Percentiles rank a stretch among this genome's conserved stretches.
phyloP scores from a whole-genome alignment of 805 yeast genomes.

The Candida cerambycidarum region DNA sequence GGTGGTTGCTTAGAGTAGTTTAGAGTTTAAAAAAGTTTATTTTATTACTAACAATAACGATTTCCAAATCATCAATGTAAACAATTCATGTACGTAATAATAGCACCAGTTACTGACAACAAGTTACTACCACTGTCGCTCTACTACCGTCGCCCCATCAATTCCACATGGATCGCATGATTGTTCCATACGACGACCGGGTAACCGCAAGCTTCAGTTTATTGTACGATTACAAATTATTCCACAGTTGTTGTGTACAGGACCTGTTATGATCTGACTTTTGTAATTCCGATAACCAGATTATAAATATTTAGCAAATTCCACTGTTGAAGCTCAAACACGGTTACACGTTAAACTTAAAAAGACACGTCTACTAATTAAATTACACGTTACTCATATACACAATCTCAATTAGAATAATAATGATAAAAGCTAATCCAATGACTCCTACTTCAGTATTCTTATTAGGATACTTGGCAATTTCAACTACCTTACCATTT shows the following conservation, averaged over 20 bases:
- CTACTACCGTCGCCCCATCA: too few species aligned
- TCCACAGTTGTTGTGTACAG: slow-evolving; percentile 3
- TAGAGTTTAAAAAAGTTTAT: too few species aligned
- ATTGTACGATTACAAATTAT: slow-evolving; percentile 4
- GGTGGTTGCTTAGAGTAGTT: too few species aligned
- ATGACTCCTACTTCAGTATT: slow-evolving; percentile 18
- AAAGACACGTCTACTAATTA: not conserved
- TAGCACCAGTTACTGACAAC: not conserved
- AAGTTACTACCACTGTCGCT: not conserved
- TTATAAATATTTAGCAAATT: not conserved
- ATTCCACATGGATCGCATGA: too few species aligned
- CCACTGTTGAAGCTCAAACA: not conserved
- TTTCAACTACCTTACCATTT: slow-evolving; percentile 41
- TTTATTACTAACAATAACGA: too few species aligned
- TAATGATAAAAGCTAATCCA: slow-evolving; percentile 5
- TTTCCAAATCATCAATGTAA: too few species aligned
- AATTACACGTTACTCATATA: not conserved
- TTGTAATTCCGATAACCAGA: slow-evolving; percentile 1
- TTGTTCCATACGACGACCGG: not conserved
- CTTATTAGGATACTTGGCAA: slow-evolving; percentile 38
- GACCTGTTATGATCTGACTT: slow-evolving; percentile 7
- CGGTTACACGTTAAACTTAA: not conserved
- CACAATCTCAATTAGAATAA: not conserved
- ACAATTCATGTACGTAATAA: too few species aligned
- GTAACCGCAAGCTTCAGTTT: not conserved